Conservation (phyloP, 345 rosid species). For the Hevea brasiliensis region DNA sequence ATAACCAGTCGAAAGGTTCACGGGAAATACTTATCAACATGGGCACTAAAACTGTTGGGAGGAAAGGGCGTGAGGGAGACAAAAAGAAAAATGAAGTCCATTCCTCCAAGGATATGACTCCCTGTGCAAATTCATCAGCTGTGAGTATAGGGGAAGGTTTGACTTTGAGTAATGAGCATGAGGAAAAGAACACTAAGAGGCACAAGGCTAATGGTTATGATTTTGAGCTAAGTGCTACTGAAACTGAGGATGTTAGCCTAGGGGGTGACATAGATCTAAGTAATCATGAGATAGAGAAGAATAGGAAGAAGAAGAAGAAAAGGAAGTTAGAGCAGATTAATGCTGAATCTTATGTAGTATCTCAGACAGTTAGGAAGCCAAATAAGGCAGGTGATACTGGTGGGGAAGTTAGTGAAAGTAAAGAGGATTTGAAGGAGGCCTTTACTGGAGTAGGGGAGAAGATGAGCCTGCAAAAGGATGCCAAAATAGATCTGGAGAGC, state of each 20-base stretch:
- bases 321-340: neutral
- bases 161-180: neutral
- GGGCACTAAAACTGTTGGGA: slow-evolving; percentile 2
- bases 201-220: neutral
- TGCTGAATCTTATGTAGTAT: neutral
- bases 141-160: neutral
- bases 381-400: neutral
- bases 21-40: neutral
- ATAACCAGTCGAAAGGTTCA: neutral
- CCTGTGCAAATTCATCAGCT: no score
- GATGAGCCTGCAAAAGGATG: no score
- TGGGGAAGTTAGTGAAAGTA: neutral
- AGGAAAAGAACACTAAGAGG: neutral
- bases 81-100: neutral
- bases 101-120: no score
- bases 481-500: no score
- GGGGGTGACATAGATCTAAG: neutral
- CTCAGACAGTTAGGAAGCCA: neutral
- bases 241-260: neutral
- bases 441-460: no score
- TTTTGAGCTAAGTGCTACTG: neutral
- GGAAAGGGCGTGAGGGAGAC: neutral
- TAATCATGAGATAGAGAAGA: neutral
- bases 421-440: neutral
- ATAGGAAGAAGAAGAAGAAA: neutral